Conservation (phyloP, 345 rosid species). For the Dovyalis caffra region DNA sequence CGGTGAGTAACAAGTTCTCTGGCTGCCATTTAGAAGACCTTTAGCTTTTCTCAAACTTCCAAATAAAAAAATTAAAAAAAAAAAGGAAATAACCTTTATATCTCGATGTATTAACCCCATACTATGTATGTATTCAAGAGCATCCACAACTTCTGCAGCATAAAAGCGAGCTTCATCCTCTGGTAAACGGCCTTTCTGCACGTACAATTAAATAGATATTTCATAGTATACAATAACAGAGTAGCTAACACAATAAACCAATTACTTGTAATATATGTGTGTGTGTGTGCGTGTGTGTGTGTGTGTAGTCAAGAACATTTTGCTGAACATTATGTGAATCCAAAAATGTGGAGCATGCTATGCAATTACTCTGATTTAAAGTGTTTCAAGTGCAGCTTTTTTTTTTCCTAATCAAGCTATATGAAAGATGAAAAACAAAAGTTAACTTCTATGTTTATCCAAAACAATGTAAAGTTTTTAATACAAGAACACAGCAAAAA, state of each 20-base stretch:
- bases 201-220: slow-evolving; percentile 11
- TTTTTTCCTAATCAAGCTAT: not conserved
- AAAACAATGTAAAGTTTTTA: not conserved
- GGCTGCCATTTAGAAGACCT: slow-evolving; percentile 59
- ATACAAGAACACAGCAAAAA: not conserved
- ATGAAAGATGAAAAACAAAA: not conserved
- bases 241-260: not conserved
- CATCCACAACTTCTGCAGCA: slow-evolving; percentile 89
- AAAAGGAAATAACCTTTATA: slow-evolving; percentile 62
- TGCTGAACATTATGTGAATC: not conserved
- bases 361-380: not conserved
- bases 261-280: too few species aligned
- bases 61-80: slow-evolving; percentile 3
- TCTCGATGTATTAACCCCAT: slow-evolving; percentile 97
- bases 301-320: not conserved
- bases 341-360: not conserved
- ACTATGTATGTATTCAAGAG: slow-evolving; percentile 88
- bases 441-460: not conserved
- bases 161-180: slow-evolving; percentile 95
- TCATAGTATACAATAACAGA: not conserved
- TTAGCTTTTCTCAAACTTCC: slow-evolving; percentile 21
- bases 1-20: slow-evolving; percentile 77
- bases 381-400: slow-evolving; percentile 2
- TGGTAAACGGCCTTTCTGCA: slow-evolving; percentile 72
- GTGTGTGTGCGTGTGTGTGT: too few species aligned